Conservation (phyloP, 1,139 yeast species). For the Keqinozyma sinolaborantium region DNA sequence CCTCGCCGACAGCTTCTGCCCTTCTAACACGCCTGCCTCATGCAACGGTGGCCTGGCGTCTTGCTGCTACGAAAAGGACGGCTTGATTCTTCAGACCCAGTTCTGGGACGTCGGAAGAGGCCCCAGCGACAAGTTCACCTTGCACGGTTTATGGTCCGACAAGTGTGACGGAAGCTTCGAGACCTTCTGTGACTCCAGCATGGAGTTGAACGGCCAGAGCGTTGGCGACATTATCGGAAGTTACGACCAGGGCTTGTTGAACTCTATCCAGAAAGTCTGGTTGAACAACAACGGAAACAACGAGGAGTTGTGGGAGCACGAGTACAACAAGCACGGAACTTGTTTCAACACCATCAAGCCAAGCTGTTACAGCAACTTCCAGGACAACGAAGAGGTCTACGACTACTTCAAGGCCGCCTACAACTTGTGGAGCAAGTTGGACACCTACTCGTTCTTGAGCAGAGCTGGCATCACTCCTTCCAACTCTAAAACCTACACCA, state of each 20-base stretch:
- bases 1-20: no score
- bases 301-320: conserved; percentile 37
- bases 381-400: conserved; percentile 28
- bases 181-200: conserved; percentile 26
- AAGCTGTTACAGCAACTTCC: conserved; percentile 31
- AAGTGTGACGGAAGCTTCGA: conserved; percentile 34
- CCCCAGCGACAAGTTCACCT: conserved; percentile 25
- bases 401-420: conserved; percentile 31
- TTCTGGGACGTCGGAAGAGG: conserved; percentile 96
- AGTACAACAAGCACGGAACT: conserved; percentile 44
- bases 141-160: conserved; percentile 43
- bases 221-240: conserved; percentile 50
- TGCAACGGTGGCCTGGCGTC: no score
- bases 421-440: conserved; percentile 30
- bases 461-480: conserved; percentile 33
- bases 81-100: conserved; percentile 70
- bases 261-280: conserved; percentile 34
- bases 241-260: conserved; percentile 23
- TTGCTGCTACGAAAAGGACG: conserved; percentile 34
- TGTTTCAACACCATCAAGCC: conserved; percentile 41
- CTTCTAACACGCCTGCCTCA: no score
- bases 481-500: conserved; percentile 22
- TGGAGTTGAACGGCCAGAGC: conserved; percentile 35
- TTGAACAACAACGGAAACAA: conserved; percentile 26
- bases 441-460: conserved; percentile 32